Conservation (phyloP, 345 rosid species). For the Heritiera fomes region DNA sequence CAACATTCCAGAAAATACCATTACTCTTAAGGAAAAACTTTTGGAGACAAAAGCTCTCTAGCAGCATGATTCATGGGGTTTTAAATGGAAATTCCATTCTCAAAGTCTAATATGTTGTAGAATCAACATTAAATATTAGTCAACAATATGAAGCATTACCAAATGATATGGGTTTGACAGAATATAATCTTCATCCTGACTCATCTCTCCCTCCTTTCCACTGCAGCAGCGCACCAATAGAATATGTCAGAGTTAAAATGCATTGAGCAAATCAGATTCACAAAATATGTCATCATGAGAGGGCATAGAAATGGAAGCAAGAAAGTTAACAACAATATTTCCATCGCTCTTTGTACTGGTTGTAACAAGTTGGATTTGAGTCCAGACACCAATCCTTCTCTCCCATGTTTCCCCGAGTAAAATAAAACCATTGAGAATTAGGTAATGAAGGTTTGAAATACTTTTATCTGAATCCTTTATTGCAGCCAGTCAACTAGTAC, state of each 20-base stretch:
- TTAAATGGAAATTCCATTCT: not conserved
- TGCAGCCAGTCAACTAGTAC: not conserved
- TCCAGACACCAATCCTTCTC: not conserved
- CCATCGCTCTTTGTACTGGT: not conserved
- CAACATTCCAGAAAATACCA: not conserved
- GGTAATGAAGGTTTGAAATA: not conserved
- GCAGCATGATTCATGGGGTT: not conserved
- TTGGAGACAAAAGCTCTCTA: no score
- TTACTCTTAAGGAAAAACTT: not conserved
- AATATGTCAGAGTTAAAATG: conserved; percentile 22
- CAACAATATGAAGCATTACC: conserved; percentile 46
- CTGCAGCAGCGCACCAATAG: conserved; percentile 40
- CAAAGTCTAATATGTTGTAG: conserved; percentile 1
- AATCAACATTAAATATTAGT: conserved; percentile 10
- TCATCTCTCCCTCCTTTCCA: conserved; percentile 71
- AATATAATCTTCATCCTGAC: conserved; percentile 87
- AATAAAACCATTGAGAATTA: not conserved
- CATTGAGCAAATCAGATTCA: conserved; percentile 18
- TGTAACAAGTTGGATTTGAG: not conserved
- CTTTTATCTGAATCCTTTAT: not conserved
- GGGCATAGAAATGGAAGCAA: not conserved
- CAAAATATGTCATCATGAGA: conserved; percentile 13
- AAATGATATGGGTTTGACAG: conserved; percentile 92
- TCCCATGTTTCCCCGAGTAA: no score
- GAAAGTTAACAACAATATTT: not conserved